Conservation (phyloP, 2,329 filamentous ascomycete species). For the Colletotrichum tabaci region DNA sequence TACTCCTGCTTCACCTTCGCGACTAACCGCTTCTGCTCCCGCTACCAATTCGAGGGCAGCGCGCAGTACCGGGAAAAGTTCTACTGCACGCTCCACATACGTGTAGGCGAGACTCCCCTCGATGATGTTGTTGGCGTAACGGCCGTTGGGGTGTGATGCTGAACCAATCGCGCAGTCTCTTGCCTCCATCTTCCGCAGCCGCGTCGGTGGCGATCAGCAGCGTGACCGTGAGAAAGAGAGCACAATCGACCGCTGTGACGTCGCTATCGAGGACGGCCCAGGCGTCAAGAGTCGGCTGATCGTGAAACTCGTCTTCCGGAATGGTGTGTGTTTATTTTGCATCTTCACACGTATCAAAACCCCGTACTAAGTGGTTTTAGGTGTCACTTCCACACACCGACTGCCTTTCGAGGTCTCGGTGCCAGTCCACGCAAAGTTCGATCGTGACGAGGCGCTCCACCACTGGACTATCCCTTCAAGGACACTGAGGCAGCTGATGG, state of each 20-base stretch:
- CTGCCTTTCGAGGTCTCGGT: constrained; percentile 81
- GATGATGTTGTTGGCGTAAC: background rate
- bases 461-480: constrained; percentile 81
- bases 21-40: constrained; percentile 78
- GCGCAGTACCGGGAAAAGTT: constrained; percentile 72
- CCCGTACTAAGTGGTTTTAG: constrained; percentile 52
- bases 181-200: constrained; percentile 81
- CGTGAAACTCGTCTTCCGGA: constrained; percentile 80
- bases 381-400: constrained; percentile 83
- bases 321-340: constrained; percentile 62
- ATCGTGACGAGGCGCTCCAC: constrained; percentile 75
- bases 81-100: constrained; percentile 82
- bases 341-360: background rate
- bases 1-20: constrained; percentile 82
- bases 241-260: constrained; percentile 81
- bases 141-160: constrained; percentile 4
- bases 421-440: constrained; percentile 84
- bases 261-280: constrained; percentile 79
- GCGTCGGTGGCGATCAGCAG: constrained; percentile 71
- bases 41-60: constrained; percentile 75
- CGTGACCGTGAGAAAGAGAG: constrained; percentile 75
- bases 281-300: constrained; percentile 81
- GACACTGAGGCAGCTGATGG: constrained; percentile 81
- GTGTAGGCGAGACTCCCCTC: constrained; percentile 59
- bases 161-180: constrained; percentile 64